Evolutionary conservation across 2,329 filamentous ascomycete species (phyloP).

Genomic region (Xylaria arbuscula): DNA sequence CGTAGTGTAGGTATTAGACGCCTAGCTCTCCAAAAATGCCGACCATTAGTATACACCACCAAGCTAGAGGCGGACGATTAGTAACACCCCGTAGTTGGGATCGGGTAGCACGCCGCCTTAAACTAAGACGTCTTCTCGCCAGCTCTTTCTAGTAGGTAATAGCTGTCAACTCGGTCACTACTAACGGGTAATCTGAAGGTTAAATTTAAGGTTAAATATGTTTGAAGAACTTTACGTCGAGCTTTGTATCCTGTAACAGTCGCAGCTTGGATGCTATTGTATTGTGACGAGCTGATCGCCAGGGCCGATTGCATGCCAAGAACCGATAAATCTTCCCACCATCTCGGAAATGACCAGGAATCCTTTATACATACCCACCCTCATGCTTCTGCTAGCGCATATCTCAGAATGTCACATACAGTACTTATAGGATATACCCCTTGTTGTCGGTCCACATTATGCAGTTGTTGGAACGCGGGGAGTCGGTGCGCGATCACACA

Average conservation of each 20-base stretch:
- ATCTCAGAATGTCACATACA: conserved; percentile 3
- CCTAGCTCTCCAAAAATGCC: too few species aligned
- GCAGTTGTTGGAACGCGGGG: conserved; percentile 7
- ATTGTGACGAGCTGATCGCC: conserved; percentile 11
- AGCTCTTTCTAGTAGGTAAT: background rate
- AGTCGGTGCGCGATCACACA: conserved; percentile 6
- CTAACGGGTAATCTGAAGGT: background rate
- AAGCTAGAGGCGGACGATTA: background rate
- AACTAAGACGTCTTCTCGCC: background rate
- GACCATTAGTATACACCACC: too few species aligned
- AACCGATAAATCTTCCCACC: background rate
- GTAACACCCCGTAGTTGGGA: background rate
- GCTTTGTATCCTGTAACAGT: background rate
- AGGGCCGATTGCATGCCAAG: background rate
- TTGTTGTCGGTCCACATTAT: conserved; percentile 16
- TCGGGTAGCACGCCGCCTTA: background rate
- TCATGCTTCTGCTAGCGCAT: background rate
- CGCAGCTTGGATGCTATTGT: background rate
- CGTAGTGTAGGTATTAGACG: too few species aligned
- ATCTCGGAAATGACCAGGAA: conserved; percentile 25
- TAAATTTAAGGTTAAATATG: conserved; percentile 7
- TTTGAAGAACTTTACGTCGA: background rate
- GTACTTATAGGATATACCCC: too few species aligned
- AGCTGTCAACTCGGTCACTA: background rate
- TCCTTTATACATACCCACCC: conserved; percentile 29